These are phyloP conservation scores for Globisporangium solare DNA, from an alignment of 352 stramenopile species.

Conservation along the genomic window DNA sequence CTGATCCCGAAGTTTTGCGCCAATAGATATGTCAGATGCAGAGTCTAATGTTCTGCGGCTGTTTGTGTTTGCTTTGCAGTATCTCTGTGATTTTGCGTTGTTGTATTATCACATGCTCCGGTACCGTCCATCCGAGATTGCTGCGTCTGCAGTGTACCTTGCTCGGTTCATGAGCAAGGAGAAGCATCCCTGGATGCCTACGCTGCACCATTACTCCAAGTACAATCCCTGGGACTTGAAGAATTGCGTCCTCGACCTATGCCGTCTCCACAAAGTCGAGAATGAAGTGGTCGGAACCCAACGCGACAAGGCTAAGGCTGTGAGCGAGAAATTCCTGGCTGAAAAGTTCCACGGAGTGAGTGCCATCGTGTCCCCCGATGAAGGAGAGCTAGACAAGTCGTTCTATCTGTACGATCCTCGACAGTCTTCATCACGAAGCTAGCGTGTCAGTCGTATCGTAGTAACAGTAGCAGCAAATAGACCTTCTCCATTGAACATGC, in stretches of 20 bases:
- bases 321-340: conserved; percentile 77
- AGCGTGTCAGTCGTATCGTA: background rate
- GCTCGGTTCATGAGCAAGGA: conserved; percentile 62
- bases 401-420: conserved; percentile 26
- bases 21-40: background rate
- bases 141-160: conserved; percentile 71
- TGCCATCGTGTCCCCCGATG: conserved; percentile 37
- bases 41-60: conserved; percentile 1
- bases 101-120: conserved; percentile 73
- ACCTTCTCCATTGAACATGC: background rate
- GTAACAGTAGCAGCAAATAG: conserved; percentile 6
- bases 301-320: conserved; percentile 73
- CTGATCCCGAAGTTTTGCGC: background rate
- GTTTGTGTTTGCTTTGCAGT: conserved; percentile 28
- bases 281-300: conserved; percentile 53
- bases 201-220: conserved; percentile 70
- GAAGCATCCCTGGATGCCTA: conserved; percentile 67
- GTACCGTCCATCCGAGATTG: conserved; percentile 66
- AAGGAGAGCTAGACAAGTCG: conserved; percentile 40
- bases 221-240: conserved; percentile 71
- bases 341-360: conserved; percentile 64
- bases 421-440: conserved; percentile 3
- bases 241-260: conserved; percentile 62
- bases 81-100: conserved; percentile 67
- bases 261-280: conserved; percentile 55